phyloP scores from a whole-genome alignment of 345 rosid species.

The Eutrema yunnanense region DNA sequence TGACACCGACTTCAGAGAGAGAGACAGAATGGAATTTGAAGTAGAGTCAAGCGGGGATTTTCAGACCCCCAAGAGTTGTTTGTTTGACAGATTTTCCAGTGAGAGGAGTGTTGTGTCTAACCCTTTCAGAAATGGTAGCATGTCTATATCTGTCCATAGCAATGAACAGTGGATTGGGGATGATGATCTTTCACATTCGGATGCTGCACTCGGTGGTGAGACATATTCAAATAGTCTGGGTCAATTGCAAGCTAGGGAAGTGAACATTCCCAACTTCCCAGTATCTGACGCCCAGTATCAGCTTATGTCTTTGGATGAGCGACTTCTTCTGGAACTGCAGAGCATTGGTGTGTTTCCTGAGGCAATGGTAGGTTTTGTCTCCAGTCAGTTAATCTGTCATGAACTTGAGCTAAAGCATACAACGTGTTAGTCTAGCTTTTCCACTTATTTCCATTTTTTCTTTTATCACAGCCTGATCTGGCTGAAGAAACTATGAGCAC shows the following conservation, averaged over 20 bases:
- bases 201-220: constrained; percentile 50
- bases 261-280: constrained; percentile 36
- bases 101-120: constrained; percentile 63
- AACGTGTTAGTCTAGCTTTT: background rate
- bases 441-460: background rate
- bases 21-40: constrained; percentile 92
- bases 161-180: constrained; percentile 71
- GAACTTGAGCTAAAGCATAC: background rate
- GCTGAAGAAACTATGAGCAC: constrained; percentile 68
- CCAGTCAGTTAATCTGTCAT: background rate
- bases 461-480: constrained; percentile 71
- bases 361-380: constrained; percentile 52
- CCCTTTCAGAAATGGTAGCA: constrained; percentile 52
- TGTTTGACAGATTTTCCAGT: constrained; percentile 62
- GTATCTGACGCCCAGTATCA: constrained; percentile 64
- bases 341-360: constrained; percentile 87
- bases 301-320: constrained; percentile 66
- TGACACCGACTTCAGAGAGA: constrained; percentile 74
- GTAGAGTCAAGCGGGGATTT: constrained; percentile 73
- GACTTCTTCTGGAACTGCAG: constrained; percentile 74
- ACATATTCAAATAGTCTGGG: constrained; percentile 55
- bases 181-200: constrained; percentile 64
- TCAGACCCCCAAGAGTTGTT: constrained; percentile 56
- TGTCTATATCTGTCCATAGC: constrained; percentile 63
- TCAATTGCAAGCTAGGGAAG: constrained; percentile 50